These are phyloP conservation scores for Hansenula anomala DNA, from an alignment of 1,139 yeast genomes.

Conservation along the genomic window DNA sequence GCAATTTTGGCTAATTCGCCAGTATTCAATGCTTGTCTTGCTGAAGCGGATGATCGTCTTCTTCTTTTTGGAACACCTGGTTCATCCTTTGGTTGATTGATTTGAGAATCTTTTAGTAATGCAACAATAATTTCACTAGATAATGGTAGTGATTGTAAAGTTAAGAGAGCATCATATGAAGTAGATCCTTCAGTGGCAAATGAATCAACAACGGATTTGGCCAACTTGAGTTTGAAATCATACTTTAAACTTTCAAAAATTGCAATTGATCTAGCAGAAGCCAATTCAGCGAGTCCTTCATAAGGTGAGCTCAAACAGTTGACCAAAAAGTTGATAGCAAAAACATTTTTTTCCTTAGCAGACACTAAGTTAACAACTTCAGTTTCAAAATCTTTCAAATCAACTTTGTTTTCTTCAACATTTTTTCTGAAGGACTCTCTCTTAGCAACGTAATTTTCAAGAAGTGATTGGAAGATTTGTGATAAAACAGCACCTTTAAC, in stretches of 20 bases:
- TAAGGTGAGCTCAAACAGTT: constrained; percentile 44
- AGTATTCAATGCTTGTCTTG: constrained; percentile 70
- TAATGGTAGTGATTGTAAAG: constrained; percentile 45
- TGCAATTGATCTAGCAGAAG: constrained; percentile 45
- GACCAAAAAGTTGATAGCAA: constrained; percentile 59
- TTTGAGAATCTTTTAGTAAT: constrained; percentile 45
- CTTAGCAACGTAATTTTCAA: constrained; percentile 36
- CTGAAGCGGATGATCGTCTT: constrained; percentile 73
- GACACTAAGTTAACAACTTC: constrained; percentile 55
- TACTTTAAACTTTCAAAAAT: constrained; percentile 53
- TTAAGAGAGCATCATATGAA: constrained; percentile 49
- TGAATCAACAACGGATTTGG: constrained; percentile 56
- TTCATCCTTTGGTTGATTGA: constrained; percentile 31
- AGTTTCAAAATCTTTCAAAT: constrained; percentile 47
- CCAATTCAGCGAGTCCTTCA: constrained; percentile 45
- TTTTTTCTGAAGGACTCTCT: constrained; percentile 41
- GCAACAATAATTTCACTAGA: constrained; percentile 42
- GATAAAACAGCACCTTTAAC: constrained; percentile 35
- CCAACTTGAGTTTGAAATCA: constrained; percentile 54
- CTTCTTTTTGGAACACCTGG: constrained; percentile 55
- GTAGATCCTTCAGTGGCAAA: constrained; percentile 37
- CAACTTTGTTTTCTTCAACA: constrained; percentile 44
- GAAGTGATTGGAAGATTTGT: constrained; percentile 27
- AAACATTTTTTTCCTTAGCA: constrained; percentile 47
- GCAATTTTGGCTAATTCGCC: constrained; percentile 66